A percentile compares a stretch with the other conserved stretches of the same genome.
These are phyloP conservation scores for Arabidopsis thaliana DNA, from an alignment of 345 rosid genomes.

Conservation along the genomic window DNA sequence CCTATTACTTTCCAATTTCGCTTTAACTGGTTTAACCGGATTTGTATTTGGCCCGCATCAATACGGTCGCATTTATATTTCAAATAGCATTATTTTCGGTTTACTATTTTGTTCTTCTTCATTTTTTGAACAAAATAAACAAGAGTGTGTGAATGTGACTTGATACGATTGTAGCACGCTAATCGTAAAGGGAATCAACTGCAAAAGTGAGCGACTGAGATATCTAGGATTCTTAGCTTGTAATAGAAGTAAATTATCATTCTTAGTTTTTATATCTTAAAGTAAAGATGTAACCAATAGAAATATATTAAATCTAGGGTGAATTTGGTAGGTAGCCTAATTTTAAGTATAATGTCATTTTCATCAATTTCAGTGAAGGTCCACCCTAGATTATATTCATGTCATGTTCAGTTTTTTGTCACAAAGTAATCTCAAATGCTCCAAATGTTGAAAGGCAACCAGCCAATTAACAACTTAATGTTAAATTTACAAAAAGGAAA, in stretches of 20 bases:
- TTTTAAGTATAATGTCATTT: background rate
- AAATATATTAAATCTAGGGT: background rate
- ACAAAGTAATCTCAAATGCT: background rate
- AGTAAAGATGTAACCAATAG: background rate
- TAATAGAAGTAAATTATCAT: conserved; percentile 12
- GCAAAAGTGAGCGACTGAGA: conserved; percentile 3
- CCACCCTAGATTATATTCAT: background rate
- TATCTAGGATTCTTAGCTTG: conserved; percentile 32
- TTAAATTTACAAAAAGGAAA: background rate
- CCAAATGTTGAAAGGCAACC: conserved; percentile 30
- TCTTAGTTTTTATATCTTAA: background rate
- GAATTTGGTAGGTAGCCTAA: background rate
- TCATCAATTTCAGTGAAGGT: background rate
- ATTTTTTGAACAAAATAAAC: no score
- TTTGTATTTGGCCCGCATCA: background rate
- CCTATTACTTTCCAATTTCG: background rate
- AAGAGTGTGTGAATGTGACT: no score
- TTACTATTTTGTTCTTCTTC: no score
- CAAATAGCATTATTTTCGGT: no score
- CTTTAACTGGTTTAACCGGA: conserved; percentile 7
- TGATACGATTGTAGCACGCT: background rate
- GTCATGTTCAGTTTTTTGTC: background rate
- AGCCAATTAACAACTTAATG: conserved; percentile 18
- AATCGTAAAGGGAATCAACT: background rate
- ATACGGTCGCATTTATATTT: background rate